Percentiles rank a stretch among this genome's conserved stretches.
phyloP scores from a whole-genome alignment of 345 rosid genomes.

The Rhizophora mangle region DNA sequence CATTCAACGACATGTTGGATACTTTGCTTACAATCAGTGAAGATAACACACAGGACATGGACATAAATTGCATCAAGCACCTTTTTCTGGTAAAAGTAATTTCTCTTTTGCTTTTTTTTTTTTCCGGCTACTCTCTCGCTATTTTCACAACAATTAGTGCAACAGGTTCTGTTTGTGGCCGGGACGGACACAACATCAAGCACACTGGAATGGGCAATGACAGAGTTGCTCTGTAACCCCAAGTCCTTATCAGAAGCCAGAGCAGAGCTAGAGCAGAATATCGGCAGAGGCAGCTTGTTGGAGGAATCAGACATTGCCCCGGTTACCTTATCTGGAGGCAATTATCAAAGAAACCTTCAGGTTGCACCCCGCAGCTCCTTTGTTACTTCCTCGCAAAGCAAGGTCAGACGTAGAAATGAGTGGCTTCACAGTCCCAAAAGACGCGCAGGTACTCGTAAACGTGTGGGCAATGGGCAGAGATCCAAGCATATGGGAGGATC shows the following conservation, averaged over 20 bases:
- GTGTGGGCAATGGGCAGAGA: conserved; percentile 54
- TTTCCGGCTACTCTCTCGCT: neutral
- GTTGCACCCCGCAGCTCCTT: conserved; percentile 41
- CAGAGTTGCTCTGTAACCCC: conserved; percentile 41
- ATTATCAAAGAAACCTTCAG: conserved; percentile 48
- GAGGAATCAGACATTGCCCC: conserved; percentile 35
- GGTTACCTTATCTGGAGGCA: conserved; percentile 45
- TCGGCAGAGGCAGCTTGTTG: conserved; percentile 31
- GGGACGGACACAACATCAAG: conserved; percentile 19
- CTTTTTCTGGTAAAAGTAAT: conserved; percentile 23
- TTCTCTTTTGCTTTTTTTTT: neutral
- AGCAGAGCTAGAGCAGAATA: conserved; percentile 28
- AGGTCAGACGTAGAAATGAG: conserved; percentile 22
- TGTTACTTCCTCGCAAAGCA: conserved; percentile 42
- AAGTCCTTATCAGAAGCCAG: conserved; percentile 25
- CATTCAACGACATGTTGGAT: neutral
- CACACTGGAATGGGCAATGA: conserved; percentile 57
- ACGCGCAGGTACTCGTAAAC: conserved; percentile 43
- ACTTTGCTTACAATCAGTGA: conserved; percentile 28
- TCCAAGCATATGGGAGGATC: conserved; percentile 32
- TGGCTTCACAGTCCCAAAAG: conserved; percentile 37
- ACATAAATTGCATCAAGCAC: conserved; percentile 20
- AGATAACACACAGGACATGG: conserved; percentile 9
- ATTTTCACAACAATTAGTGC: neutral
- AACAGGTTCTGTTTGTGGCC: conserved; percentile 41